Percentiles rank a stretch among this genome's conserved stretches.
Evolutionary conservation across 305 asterid genomes (phyloP).

Genomic region (Plantago rigida): DNA sequence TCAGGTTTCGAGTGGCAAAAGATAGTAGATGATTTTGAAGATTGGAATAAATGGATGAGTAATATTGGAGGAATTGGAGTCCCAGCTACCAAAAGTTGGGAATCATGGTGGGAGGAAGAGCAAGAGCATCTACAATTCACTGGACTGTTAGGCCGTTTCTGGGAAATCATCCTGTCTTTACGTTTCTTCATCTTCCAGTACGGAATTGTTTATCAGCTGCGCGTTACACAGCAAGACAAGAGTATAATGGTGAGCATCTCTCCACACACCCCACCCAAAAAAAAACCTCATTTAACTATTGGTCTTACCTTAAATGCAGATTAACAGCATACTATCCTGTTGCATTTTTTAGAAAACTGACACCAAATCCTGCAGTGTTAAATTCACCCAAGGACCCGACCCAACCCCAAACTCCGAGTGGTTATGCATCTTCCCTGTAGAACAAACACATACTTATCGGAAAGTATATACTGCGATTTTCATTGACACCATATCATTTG

Average conservation of each 20-base stretch:
- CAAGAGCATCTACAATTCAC: conserved; percentile 75
- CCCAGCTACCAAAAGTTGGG: conserved; percentile 85
- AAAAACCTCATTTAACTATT: not conserved
- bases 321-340: not conserved
- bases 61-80: conserved; percentile 77
- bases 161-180: conserved; percentile 57
- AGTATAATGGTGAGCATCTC: conserved; percentile 49
- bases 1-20: conserved; percentile 94
- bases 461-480: not conserved
- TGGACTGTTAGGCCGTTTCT: conserved; percentile 52
- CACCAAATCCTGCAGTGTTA: not conserved
- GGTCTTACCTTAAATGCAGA: not conserved
- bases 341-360: not conserved
- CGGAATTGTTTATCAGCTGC: conserved; percentile 79
- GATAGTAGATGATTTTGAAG: conserved; percentile 84
- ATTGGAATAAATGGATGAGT: conserved; percentile 78
- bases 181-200: conserved; percentile 80
- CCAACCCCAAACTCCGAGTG: not conserved
- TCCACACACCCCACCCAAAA: too few species aligned
- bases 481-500: not conserved
- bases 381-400: not conserved
- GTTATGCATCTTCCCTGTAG: not conserved
- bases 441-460: not conserved
- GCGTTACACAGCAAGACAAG: conserved; percentile 45
- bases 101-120: conserved; percentile 95